Conservation (phyloP, 2,329 filamentous ascomycete species). For the Neonectria neomacrospora region DNA sequence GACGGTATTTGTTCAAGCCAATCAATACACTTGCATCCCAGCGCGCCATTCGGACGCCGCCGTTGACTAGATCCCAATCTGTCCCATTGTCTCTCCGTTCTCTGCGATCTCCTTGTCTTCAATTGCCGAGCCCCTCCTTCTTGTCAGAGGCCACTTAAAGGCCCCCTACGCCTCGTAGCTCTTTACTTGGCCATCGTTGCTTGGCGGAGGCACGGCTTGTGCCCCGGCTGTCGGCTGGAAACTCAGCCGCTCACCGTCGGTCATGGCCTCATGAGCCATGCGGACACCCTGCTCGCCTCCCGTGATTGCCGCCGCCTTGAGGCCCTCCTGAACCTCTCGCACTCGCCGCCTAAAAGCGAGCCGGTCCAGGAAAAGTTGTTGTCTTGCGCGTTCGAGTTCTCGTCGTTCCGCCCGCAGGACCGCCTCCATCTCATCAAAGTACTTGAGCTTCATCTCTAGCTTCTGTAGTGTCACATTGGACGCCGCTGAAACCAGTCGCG, state of each 20-base stretch:
- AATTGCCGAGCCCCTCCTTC: constrained; percentile 3
- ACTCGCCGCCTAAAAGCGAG: constrained; percentile 90
- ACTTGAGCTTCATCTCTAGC: constrained; percentile 92
- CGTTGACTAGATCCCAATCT: constrained; percentile 34
- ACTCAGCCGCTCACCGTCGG: constrained; percentile 63
- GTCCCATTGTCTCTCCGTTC: constrained; percentile 15
- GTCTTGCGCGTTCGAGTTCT: constrained; percentile 89
- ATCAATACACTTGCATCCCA: constrained; percentile 27
- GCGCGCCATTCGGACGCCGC: constrained; percentile 36
- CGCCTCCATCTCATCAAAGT: constrained; percentile 96
- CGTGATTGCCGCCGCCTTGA: constrained; percentile 65
- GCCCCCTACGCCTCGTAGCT: constrained; percentile 63
- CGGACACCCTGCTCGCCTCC: constrained; percentile 63
- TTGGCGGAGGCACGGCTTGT: constrained; percentile 63
- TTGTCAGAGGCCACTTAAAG: neutral
- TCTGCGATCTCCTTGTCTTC: constrained; percentile 1
- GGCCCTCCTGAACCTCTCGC: constrained; percentile 79
- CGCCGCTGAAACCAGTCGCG: constrained; percentile 88
- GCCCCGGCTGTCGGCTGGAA: constrained; percentile 61
- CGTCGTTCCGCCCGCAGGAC: constrained; percentile 91
- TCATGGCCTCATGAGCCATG: constrained; percentile 58
- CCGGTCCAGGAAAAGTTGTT: constrained; percentile 93
- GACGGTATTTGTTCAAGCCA: constrained; percentile 11
- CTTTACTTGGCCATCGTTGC: constrained; percentile 66
- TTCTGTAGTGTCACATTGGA: constrained; percentile 96